Evolutionary conservation across 805 yeast species (phyloP), one percentile per base, ranked within the genome.

Genomic region (Cyberlindnera petersonii): DNA sequence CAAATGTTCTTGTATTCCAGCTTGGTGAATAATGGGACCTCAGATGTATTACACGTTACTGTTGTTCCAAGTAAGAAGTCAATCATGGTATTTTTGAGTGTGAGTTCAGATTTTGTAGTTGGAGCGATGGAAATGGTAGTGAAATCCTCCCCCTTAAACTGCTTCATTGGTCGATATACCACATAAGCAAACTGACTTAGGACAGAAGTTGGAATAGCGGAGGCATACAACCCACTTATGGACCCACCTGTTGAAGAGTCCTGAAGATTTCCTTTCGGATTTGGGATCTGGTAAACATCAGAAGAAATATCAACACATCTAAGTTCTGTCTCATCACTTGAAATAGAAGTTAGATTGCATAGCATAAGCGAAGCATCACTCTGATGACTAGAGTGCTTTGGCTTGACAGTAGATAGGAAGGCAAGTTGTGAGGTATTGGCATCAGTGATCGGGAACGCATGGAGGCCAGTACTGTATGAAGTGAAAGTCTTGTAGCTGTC

Each of bases 181-280:
- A 83, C 61, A 27, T 69, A 64, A 37, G 76, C 80, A 49, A 66
- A 81, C 9, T 60, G 53, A 0, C 63, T 30, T 8, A 80, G 46
- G 3, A 65, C 57, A 0, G 64, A 50, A 0, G 69, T 48, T 10
- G 66, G 62, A 7, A 73, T 57, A 37, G 69, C 68, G 3, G 79
- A 29, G 7, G 76, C 69, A 42, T 72, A 59, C 49, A 74, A 77
- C 5, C 86, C 81, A 3, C 47, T 24, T 3, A 54, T 39, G 0
- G 63, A 64, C 4, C 75, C 82, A n/a, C 74, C 82, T 29, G 62
- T 48, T 0, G 85, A 72, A 0, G 87, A 80, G 23, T 79, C 79
- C 5, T 32, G 31, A 1, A 34, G 26, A 15, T 44, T 19, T 2
- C 47, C 39, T 3, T 62, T 50, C 1, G 89, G 75, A 24, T 73